These are phyloP conservation scores for Euphorbia peplus DNA, from an alignment of 345 rosid genomes.

Conservation along the genomic window DNA sequence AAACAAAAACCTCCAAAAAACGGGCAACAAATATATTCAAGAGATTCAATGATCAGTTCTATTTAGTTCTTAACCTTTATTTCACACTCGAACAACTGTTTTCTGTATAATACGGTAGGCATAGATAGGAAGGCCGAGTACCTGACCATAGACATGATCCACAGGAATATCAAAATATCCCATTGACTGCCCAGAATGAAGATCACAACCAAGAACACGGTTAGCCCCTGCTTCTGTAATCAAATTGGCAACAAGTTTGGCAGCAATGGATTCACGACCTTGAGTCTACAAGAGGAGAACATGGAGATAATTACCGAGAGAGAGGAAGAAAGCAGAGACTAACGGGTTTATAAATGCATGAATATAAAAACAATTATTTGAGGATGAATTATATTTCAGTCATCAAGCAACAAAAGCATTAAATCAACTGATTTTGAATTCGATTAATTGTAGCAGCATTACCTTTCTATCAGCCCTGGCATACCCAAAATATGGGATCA, in stretches of 20 bases:
- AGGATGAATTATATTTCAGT: background rate
- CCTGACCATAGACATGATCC: constrained; percentile 97
- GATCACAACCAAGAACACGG: constrained; percentile 98
- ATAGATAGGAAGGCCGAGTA: constrained; percentile 21
- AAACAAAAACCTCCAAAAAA: background rate
- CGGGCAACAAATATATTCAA: background rate
- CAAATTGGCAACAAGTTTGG: constrained; percentile 92
- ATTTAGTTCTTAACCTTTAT: background rate
- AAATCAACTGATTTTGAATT: background rate
- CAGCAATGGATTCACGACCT: constrained; percentile 96
- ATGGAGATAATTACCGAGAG: background rate
- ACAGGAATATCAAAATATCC: constrained; percentile 98
- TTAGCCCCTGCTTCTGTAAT: constrained; percentile 96
- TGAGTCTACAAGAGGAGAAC: constrained; percentile 63
- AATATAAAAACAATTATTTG: background rate
- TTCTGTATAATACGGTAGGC: background rate
- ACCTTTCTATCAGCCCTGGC: constrained; percentile 99
- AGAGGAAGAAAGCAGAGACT: background rate
- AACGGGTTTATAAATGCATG: background rate
- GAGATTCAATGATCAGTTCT: background rate
- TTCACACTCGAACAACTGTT: constrained; percentile 3
- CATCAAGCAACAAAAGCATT: background rate
- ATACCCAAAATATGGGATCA: constrained; percentile 94
- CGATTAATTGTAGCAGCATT: constrained; percentile 7
- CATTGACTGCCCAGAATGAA: constrained; percentile 98